Evolutionary conservation across 164 flowering plant species (phyloP), one percentile per base, ranked within the genome.

Genomic region (Akebia trifoliata): DNA sequence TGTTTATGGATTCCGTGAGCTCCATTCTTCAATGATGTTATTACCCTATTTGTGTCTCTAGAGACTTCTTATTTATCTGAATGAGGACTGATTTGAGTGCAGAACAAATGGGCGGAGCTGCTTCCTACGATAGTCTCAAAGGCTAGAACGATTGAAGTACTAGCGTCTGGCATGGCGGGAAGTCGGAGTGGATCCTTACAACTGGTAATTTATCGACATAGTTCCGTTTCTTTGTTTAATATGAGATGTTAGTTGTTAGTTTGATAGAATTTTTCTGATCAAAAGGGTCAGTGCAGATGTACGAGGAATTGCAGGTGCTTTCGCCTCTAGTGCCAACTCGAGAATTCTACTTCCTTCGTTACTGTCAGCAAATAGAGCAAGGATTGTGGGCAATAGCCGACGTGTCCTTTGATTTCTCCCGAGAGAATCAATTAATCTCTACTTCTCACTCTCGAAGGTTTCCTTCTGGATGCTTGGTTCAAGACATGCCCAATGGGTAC

Each of bases 301-400:
- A 81, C 43, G 88, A 87, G 11, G 92, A 89, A 68, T 59, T 85
- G 57, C 94, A 85, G 69, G 74, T 84, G 48, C 81, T 80, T 37
- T 84, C 97, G 2, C 90, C 97, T 11, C 25, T 89, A 52, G 86
- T 87, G 0, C 82, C 98, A 0, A 58, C 74, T 8, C 80, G 97
- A 43, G 77, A 75, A 50, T 74, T 82, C 56, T 81, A 74, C 63
- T 85, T 93, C 64, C 77, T 93, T 17, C 84, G 97, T 12, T 87
- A 70, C 71, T 82, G 92, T 76, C 90, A 82, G 76, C 87, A 87
- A 61, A 84, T 78, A 6, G 75, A 69, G 24, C 92, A 78, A 54
- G 90, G 87, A 17, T 15, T 71, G 28, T 93, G 98, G 98, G 92
- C 81, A 12, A 84, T 93, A 61, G 90, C 76, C 7, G 98, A 93